Evolutionary conservation across 2,329 filamentous ascomycete species (phyloP), one percentile per base, ranked within the genome.

Genomic region (Cladophialophora exuberans): DNA sequence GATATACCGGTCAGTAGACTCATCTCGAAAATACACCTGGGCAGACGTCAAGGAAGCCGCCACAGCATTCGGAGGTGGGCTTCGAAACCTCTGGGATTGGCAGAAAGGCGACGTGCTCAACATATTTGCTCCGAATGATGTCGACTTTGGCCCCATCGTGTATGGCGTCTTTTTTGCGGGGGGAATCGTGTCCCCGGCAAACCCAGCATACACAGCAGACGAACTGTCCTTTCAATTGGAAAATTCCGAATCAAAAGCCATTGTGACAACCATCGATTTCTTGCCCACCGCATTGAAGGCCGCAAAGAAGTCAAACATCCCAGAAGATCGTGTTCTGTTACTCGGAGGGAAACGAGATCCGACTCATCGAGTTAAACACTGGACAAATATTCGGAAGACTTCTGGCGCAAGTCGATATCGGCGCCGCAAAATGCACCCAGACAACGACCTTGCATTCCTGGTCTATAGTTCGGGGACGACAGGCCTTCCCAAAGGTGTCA

Each of bases 401-500:
- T 81, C 82, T 1, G 79, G 83, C 3, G 77, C 81, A 0, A 76
- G 79, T 2, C 78, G 82, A 61, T 84, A 82, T 65, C 78, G 83
- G 15, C 81, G 82, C 52, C 76, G 84, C 3, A 85, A 82, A 64
- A 72, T 90, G 51, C 78, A 88, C 49, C 83, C 89, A 0, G 79
- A 80, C 44, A 85, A 84, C 54, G 90, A 96, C 67, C 70, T 94
- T 17, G 87, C 90, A 0, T 96, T 94, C 67, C 73, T 97, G 57
- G 90, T 95, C 0, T 97, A 96, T 71, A 90, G 86, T 48, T 92
- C 87, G 4, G 93, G 93, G 3, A 97, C 93, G 0, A 97, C 93
- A 0, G 93, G 93, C 2, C 76, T 92, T 43, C 92, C 93, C 0
- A 97, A 97, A 72, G 93, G 92, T 10, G 93, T 97, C 13, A 89